phyloP scores from a whole-genome alignment of 2,329 filamentous ascomycete genomes.

The Aspergillus sp. region DNA sequence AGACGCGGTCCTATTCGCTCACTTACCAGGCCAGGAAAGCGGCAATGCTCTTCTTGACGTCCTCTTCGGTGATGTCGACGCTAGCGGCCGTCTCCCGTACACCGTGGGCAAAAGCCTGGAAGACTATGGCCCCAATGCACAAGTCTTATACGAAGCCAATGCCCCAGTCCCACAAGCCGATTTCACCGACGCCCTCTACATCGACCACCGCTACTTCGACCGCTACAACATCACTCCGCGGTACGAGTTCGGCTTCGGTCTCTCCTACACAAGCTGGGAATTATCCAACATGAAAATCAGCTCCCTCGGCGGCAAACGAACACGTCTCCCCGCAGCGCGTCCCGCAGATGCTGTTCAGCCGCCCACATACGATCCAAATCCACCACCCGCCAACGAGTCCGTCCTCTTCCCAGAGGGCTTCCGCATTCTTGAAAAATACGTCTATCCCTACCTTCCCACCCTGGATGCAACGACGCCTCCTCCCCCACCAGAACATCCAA shows the following conservation, averaged over 20 bases:
- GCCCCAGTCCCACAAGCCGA: constrained; percentile 74
- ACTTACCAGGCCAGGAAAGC: constrained; percentile 83
- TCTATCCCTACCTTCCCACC: constrained; percentile 68
- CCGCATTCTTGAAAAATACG: constrained; percentile 64
- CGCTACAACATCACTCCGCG: constrained; percentile 70
- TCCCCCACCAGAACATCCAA: constrained; percentile 30
- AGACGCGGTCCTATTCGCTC: constrained; percentile 77
- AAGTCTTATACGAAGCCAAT: constrained; percentile 69
- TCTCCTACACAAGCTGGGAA: constrained; percentile 76
- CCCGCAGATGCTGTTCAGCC: constrained; percentile 44
- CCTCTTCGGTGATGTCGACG: constrained; percentile 74
- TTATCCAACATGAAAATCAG: constrained; percentile 56
- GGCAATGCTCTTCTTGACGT: constrained; percentile 79
- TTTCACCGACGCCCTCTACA: constrained; percentile 78
- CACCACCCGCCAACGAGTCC: constrained; percentile 54
- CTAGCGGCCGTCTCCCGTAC: constrained; percentile 82
- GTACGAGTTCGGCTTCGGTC: constrained; percentile 82
- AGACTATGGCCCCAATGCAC: constrained; percentile 73
- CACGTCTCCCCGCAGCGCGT: constrained; percentile 45
- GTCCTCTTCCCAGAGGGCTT: constrained; percentile 63
- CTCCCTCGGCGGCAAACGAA: constrained; percentile 47
- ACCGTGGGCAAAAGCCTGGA: constrained; percentile 73
- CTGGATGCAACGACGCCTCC: constrained; percentile 47
- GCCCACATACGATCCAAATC: constrained; percentile 55
- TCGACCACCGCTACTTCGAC: constrained; percentile 90